Base-by-base conservation (phyloP, 169 alveolate species). In the Eimeria tenella region DNA sequence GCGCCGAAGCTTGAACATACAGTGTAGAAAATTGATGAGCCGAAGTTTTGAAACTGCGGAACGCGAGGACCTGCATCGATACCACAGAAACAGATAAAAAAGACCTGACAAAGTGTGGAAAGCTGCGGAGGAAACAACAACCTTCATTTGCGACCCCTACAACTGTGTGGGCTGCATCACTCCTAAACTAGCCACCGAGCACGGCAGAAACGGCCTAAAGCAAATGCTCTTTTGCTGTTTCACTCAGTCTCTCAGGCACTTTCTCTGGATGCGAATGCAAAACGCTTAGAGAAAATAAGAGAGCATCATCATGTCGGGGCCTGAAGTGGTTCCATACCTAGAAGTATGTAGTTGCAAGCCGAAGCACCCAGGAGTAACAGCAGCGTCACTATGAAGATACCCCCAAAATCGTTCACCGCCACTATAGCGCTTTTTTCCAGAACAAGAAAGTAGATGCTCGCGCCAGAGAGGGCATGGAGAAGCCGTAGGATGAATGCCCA, bases 401-500 rank as follows among this genome's bases (percentile, higher is more conserved):
- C 91, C 52, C 91, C 91, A 62, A 84, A 84, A 31, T 84, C 91
- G 81, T 42, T 84, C 58, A 62, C 79, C 5, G 70, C 42, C n/a
- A 62, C 79, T n/a, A 49, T 60, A 42, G 62, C 52, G 58, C 79
- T 84, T 71, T 31, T 84, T 15, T 84, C 79, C 52, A 84, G 75
- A 50, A 84, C 91, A 60, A 25, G 79, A 17, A 84, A 84, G 63
- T 25, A 84, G 42, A 62, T 84, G 42, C 91, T 84, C n/a, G 91
- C 91, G 17, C 91, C 91, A 9, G 91, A 84, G 52, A 84, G 91
- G 5, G 91, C 75, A 49, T 84, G 91, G 9, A 84, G 79, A 13
- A 84, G 79, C 65, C 91, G 91, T 62, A 84, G 52, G 53, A 84
- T 15, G 81, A 84, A 84, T 19, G 58, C 79, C 91, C 91, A 84